Evolutionary conservation across 352 stramenopile genomes (phyloP).

Genomic region (Phytophthora citrophthora): DNA sequence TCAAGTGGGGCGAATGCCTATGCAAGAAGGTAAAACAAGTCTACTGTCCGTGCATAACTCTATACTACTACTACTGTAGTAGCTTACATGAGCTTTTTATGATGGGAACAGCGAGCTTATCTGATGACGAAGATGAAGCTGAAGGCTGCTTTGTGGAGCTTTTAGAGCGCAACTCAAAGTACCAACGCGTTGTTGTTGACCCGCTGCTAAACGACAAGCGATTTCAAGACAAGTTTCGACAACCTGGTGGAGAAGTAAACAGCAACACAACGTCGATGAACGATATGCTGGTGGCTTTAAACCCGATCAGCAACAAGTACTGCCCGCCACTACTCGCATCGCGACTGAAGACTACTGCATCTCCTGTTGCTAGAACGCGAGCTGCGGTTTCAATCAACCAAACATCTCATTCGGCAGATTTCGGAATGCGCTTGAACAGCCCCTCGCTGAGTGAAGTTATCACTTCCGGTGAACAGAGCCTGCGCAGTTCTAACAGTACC

Average conservation of each 20-base stretch:
- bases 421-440: not conserved
- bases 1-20: constrained; percentile 40
- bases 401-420: not conserved
- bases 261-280: constrained; percentile 49
- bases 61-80: too few species aligned
- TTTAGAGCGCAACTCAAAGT: constrained; percentile 52
- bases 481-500: constrained; percentile 21
- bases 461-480: constrained; percentile 1
- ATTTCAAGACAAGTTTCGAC: constrained; percentile 74
- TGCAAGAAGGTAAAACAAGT: constrained; percentile 30
- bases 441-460: not conserved
- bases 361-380: not conserved
- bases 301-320: constrained; percentile 60
- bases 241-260: constrained; percentile 24
- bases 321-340: constrained; percentile 59
- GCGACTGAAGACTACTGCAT: constrained; percentile 35
- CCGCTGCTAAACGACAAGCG: constrained; percentile 54
- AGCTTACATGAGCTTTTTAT: not conserved
- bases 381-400: constrained; percentile 9
- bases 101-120: constrained; percentile 10
- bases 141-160: constrained; percentile 65
- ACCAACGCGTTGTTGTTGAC: constrained; percentile 62
- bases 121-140: constrained; percentile 35
- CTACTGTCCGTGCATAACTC: not conserved
- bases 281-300: constrained; percentile 39